These are phyloP conservation scores for Gracilariopsis chorda DNA, from an alignment of 23 red algal species.

Conservation along the genomic window DNA sequence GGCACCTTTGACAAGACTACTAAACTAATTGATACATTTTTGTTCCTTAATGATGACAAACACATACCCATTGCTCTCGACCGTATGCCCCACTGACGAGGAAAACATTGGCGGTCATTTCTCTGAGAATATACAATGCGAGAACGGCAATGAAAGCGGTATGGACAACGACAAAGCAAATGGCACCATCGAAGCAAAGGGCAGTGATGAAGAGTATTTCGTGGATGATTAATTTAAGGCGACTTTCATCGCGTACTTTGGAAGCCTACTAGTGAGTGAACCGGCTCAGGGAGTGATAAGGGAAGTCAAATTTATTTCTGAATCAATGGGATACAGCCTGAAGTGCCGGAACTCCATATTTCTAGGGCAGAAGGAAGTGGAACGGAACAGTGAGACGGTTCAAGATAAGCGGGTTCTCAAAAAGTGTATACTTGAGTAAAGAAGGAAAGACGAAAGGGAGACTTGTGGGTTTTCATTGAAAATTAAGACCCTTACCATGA, in stretches of 20 bases:
- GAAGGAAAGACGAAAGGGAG: neutral
- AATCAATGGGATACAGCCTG: neutral
- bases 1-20: too few relatives aligned
- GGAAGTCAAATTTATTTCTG: neutral
- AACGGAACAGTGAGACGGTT: neutral
- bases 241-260: neutral
- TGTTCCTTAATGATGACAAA: neutral
- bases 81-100: neutral
- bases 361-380: neutral
- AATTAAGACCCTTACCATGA: too few relatives aligned
- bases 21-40: neutral
- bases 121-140: too few relatives aligned
- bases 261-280: neutral
- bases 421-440: neutral
- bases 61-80: neutral
- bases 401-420: neutral
- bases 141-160: neutral
- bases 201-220: neutral
- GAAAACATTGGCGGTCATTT: too few relatives aligned
- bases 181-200: neutral
- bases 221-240: neutral
- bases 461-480: too few relatives aligned
- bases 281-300: neutral
- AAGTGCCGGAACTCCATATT: neutral
- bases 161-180: neutral